These are phyloP conservation scores for Candida nemodendra DNA, from an alignment of 805 yeast genomes.

Conservation along the genomic window DNA sequence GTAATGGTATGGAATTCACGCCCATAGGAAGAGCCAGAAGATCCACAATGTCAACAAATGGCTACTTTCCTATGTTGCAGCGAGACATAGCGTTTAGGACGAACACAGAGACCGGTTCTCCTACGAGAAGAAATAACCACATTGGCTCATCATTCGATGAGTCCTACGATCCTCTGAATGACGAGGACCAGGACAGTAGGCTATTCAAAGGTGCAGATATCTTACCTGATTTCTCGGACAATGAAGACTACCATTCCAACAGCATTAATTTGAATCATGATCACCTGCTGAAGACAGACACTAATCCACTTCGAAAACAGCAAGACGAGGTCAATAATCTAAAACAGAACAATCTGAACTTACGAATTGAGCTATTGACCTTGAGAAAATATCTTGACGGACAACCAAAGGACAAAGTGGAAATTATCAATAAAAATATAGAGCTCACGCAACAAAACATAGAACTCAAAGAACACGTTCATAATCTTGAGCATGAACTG, in stretches of 20 bases:
- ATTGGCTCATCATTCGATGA: constrained; percentile 24
- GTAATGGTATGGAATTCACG: constrained; percentile 37
- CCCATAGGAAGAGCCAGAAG: constrained; percentile 37
- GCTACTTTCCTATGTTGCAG: constrained; percentile 16
- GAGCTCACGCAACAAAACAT: constrained; percentile 32
- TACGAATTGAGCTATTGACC: constrained; percentile 42
- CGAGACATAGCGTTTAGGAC: constrained; percentile 17
- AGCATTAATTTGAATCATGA: constrained; percentile 2
- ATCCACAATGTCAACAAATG: constrained; percentile 9
- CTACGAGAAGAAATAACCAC: constrained; percentile 8
- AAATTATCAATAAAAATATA: constrained; percentile 37
- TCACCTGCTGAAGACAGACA: constrained; percentile 16
- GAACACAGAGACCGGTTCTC: constrained; percentile 16
- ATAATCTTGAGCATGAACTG: constrained; percentile 1
- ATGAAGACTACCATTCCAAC: constrained; percentile 11
- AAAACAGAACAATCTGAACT: constrained; percentile 42
- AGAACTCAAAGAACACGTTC: constrained; percentile 8
- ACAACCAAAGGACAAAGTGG: constrained; percentile 42
- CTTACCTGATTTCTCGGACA: constrained; percentile 23
- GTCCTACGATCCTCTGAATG: constrained; percentile 21
- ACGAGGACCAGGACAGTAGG: constrained; percentile 17
- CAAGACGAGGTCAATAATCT: constrained; percentile 28
- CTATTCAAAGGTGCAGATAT: constrained; percentile 28
- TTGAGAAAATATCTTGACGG: constrained; percentile 37
- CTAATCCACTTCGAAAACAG: constrained; percentile 28